A percentile compares a stretch with the other conserved stretches of the same genome.
Evolutionary conservation across 2,329 filamentous ascomycete genomes (phyloP).

Genomic region (Talaromyces sp.): DNA sequence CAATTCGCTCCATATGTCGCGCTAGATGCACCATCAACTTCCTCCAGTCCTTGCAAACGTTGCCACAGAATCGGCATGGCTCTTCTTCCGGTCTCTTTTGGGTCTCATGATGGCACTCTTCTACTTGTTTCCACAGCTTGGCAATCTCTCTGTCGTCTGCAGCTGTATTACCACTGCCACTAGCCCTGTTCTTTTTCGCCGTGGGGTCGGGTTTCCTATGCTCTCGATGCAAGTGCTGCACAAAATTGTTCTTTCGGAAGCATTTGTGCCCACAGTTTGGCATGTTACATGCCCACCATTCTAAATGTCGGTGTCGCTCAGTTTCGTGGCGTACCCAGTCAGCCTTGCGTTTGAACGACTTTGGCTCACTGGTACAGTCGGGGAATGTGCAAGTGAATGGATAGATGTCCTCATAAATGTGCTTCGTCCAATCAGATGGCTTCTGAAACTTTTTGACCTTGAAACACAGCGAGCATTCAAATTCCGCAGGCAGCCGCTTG

Average conservation of each 20-base stretch:
- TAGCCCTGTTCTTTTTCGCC: constrained; percentile 60
- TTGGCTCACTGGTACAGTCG: constrained; percentile 68
- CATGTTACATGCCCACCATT: constrained; percentile 84
- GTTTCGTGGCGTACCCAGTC: constrained; percentile 96
- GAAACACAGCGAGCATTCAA: constrained; percentile 87
- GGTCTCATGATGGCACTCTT: constrained; percentile 70
- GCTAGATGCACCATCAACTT: constrained; percentile 89
- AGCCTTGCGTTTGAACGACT: constrained; percentile 91
- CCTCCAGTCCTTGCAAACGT: constrained; percentile 78
- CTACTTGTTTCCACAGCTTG: constrained; percentile 70
- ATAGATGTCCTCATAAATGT: constrained; percentile 88
- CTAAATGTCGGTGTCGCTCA: constrained; percentile 80
- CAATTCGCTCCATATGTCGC: constrained; percentile 90
- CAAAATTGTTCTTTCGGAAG: constrained; percentile 85
- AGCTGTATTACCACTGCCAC: constrained; percentile 5
- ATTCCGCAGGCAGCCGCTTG: constrained; percentile 70
- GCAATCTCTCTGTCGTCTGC: constrained; percentile 41
- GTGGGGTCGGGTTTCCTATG: constrained; percentile 83
- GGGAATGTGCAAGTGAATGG: constrained; percentile 91
- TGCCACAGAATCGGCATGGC: constrained; percentile 81
- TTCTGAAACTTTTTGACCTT: constrained; percentile 79
- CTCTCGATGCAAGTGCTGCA: constrained; percentile 86
- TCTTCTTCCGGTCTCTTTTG: constrained; percentile 63
- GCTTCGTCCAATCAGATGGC: constrained; percentile 94
- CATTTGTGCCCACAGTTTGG: constrained; percentile 76